These are phyloP conservation scores for Sphagnum fallax DNA, from an alignment of 228 moss, liverwort and hornwort species.

Conservation along the genomic window DNA sequence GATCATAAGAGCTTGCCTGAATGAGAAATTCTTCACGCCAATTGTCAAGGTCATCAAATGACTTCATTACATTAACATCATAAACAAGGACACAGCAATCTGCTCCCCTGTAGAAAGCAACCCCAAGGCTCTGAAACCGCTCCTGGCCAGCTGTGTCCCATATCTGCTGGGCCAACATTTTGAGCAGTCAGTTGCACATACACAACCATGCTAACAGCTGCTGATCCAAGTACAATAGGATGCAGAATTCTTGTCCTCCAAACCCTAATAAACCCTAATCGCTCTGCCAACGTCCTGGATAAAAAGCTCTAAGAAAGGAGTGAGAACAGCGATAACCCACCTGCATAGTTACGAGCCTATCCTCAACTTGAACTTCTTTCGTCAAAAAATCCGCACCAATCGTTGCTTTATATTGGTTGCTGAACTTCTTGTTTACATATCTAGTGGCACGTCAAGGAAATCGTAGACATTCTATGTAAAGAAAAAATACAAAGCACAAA, in stretches of 20 bases:
- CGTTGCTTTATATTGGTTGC: constrained; percentile 75
- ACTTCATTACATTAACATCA: constrained; percentile 97
- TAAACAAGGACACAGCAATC: constrained; percentile 98
- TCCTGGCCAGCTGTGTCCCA: constrained; percentile 99
- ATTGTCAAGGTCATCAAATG: constrained; percentile 90
- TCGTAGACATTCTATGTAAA: no score
- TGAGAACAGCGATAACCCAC: constrained; percentile 7
- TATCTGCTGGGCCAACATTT: constrained; percentile 31
- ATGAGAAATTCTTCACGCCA: constrained; percentile 98
- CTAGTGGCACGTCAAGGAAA: constrained; percentile 35
- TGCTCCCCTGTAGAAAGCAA: constrained; percentile 94
- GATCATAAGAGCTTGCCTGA: constrained; percentile 36
- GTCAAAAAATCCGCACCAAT: constrained; percentile 60
- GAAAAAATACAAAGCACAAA: no score
- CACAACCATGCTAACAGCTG: no score
- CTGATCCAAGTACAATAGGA: no score
- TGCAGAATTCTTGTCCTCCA: no score
- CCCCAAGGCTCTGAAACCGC: constrained; percentile 93
- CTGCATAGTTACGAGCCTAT: constrained; percentile 61
- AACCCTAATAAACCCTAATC: no score
- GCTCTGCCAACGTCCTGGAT: no score
- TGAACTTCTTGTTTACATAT: constrained; percentile 96
- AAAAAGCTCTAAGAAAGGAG: neutral
- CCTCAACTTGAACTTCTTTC: constrained; percentile 58
- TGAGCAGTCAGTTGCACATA: no score